phyloP scores from a whole-genome alignment of 2,329 filamentous ascomycete species.

The Aspergillus quadrilineatus region DNA sequence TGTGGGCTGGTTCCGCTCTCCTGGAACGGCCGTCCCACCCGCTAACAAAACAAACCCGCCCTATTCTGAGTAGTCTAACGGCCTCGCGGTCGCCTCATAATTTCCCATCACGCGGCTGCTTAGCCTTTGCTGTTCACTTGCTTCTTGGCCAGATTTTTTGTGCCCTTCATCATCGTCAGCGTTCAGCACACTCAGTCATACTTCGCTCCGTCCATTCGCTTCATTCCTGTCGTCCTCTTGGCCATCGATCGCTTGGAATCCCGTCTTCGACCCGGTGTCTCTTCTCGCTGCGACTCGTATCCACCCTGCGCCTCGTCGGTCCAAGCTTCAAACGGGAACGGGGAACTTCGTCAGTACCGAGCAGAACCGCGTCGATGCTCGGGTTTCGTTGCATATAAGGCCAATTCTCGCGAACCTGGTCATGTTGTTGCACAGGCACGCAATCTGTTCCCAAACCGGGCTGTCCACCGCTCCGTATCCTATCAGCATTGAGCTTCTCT shows the following conservation, averaged over 20 bases:
- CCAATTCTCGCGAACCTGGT: slow-evolving; percentile 18
- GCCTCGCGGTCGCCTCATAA: slow-evolving; percentile 14
- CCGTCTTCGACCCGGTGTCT: neutral
- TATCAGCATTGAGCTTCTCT: slow-evolving; percentile 11
- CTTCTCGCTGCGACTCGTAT: neutral
- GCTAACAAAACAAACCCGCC: slow-evolving; percentile 13
- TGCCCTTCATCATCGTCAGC: slow-evolving; percentile 1
- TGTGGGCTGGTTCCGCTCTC: slow-evolving; percentile 19
- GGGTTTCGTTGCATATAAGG: slow-evolving; percentile 11
- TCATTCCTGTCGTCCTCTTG: slow-evolving; percentile 2
- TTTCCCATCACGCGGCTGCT: slow-evolving; percentile 15
- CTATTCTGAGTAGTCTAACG: neutral
- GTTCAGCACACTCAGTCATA: neutral
- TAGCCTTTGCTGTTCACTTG: slow-evolving; percentile 1
- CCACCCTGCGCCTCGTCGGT: neutral
- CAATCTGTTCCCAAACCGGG: slow-evolving; percentile 28
- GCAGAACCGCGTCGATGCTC: slow-evolving; percentile 12
- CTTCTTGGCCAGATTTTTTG: slow-evolving; percentile 1
- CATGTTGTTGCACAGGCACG: slow-evolving; percentile 33
- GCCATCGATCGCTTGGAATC: neutral
- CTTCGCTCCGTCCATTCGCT: neutral
- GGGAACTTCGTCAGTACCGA: slow-evolving; percentile 7
- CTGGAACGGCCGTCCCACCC: slow-evolving; percentile 19
- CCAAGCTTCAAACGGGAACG: slow-evolving; percentile 6
- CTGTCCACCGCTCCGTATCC: slow-evolving; percentile 21